Evolutionary conservation across 2,329 filamentous ascomycete genomes (phyloP), one percentile per base, ranked within the genome.

Genomic region (Stylonectria norvegica): DNA sequence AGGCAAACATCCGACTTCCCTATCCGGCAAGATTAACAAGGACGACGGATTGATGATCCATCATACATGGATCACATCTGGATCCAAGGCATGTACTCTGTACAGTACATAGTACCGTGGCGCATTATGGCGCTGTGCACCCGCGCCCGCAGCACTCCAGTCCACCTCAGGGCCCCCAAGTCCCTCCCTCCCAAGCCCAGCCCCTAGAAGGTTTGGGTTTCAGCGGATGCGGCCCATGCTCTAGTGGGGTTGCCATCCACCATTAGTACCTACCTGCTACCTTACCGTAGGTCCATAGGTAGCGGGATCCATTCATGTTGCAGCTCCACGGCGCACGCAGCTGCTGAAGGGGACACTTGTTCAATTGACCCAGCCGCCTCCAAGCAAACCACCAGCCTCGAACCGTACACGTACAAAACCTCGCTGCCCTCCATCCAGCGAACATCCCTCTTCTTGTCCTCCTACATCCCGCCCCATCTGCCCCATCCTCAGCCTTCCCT

Each of bases 291-390:
- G 38, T 42, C 42, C 36, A 27, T 33, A 20, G 23, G 28, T 30
- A 35, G 36, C 28, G 12, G 19, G 16, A 16, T 25, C 12, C 23
- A 34, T 34, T 32, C 38, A 33, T 36, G 25, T 40, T 45, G 38
- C 47, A 31, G 36, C 43, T 38, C 36, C 36, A 38, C 41, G 31
- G 16, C 37, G 30, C 34, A 43, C 51, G 44, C 48, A 50, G 50
- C 42, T 39, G 34, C 35, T 40, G 51, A 64, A 67, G 57, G 62
- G 65, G 65, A 68, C 65, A 68, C 65, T 67, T 68, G 65, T 68
- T 67, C 65, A 66, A 63, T 67, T 67, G 58, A 59, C 45, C 52
- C 52, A 53, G 52, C 50, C 49, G 53, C 48, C 43, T 48, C 48
- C 48, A 45, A 39, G 40, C 39, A n/a, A 43, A 45, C 45, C 42